Base-by-base conservation (phyloP, 768 basidiomycete genomes). In the Hygrophorus pudorinus region DNA sequence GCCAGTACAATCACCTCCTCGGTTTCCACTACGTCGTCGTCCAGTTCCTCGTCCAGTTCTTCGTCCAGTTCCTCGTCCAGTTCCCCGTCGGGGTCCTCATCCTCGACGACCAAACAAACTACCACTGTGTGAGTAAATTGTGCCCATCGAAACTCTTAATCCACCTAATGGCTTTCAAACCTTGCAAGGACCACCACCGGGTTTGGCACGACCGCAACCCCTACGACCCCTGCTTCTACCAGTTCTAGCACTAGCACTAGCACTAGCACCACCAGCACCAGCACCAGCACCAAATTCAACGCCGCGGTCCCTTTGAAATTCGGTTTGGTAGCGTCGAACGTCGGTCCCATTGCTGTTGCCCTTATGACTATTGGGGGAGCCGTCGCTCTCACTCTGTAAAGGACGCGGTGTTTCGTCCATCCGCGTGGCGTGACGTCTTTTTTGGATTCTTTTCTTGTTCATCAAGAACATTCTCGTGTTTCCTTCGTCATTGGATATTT, bases 321-420 rank as follows among this genome's bases (percentile, higher is more conserved):
- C 49, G 68, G 62, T 48, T 51, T 65, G 33, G 51, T 51, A 41
- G 51, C 39, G 13, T 48, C 45, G 42, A 66, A 60, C 38, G 48
- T 57, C 40, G 66, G 62, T 35, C 59, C 63, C 10, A 38, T 60
- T 20, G 65, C 61, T 2, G 64, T 59, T 11, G 55, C 66, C 5
- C 51, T 70, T 16, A 54, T 75, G 29, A 70, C 64, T 0, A 53
- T 71, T 31, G 78, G 78, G 31, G 73, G 63, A 17, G 72, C 57
- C 11, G 52, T 68, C 47, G 61, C 24, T 72, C 36, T 60, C 59
- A 0, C 65, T 78, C 52, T 79, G 61, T 64, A 38, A 17, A n/a
- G n/a, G n/a, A n/a, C n/a, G n/a, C n/a, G n/a, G n/a, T n/a, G 24
- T 24, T 24, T 7, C 7, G 24, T 24, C 24, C 3, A 24, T 7